Evolutionary conservation across 2,329 filamentous ascomycete genomes (phyloP).

Genomic region (Thielaviopsis euricoi): DNA sequence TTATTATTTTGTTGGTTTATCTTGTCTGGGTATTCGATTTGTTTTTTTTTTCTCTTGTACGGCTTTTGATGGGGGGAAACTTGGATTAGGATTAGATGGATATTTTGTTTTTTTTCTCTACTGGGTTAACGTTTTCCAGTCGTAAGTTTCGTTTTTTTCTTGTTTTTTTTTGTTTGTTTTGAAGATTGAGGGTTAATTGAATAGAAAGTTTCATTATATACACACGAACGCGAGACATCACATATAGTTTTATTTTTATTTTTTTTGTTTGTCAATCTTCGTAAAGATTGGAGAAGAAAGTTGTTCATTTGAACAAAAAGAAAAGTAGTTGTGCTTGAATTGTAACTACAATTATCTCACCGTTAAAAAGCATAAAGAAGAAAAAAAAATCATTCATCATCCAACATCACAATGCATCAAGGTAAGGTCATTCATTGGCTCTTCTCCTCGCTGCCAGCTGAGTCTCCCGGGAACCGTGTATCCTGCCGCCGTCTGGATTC

Average conservation of each 20-base stretch:
- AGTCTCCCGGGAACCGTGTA: not conserved
- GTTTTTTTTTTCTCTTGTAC: not conserved
- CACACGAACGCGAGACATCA: too few species aligned
- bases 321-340: not conserved
- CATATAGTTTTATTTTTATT: too few species aligned
- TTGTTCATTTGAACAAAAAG: not conserved
- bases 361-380: too few species aligned
- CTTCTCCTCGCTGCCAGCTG: not conserved
- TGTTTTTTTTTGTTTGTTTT: too few species aligned
- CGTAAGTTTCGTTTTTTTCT: not conserved
- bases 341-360: not conserved
- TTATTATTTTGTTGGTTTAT: not conserved
- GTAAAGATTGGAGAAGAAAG: too few species aligned
- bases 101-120: too few species aligned
- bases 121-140: not conserved
- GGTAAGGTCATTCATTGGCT: not conserved
- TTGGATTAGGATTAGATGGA: not conserved
- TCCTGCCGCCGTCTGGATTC: not conserved
- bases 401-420: not conserved
- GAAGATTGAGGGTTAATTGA: too few species aligned
- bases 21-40: not conserved
- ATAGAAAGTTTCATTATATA: too few species aligned
- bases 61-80: not conserved
- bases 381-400: not conserved
- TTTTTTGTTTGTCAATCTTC: too few species aligned